Evolutionary conservation across 176 grass and related monocot genomes (phyloP), one percentile per base, ranked within the genome.

Genomic region (Panicum miliaceum): DNA sequence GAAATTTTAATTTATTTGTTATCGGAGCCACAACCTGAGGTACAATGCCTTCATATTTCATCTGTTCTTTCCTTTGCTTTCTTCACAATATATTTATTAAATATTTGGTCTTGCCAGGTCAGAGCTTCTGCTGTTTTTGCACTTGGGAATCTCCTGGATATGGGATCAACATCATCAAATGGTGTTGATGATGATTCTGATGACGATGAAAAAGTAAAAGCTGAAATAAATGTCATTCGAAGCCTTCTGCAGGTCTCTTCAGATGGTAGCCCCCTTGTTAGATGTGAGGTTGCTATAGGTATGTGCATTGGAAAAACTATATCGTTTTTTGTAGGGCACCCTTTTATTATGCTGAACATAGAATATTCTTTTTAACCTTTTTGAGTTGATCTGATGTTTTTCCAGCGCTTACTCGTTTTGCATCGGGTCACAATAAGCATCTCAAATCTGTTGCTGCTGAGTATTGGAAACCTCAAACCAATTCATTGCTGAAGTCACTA

Each of bases 111-210:
- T 87, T 90, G 52, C 71, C 87, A 99, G 96, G 96, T 99, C 38
- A 96, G 96, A 94, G 93, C 93, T 82, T 88, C 96, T 81, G 96
- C 93, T 82, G 93, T 83, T 90, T 99, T 92, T 92, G 91, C 96
- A 58, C 91, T 99, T 81, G 96, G 96, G 34, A 99, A 89, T 54
- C 85, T 99, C 37, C 68, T 99, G 71, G 93, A 96, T 90, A 84
- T 88, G 72, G 92, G 86, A 80, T 92, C 80, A 58, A 60, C 76
- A 59, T 85, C 95, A 77, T 60, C 74, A 86, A 91, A 84, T 83
- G 90, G 84, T 56, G 76, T 56, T 66, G 84, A 93, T 71, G 88
- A 96, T 0, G 89, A 99, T 81, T 88, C 87, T 86, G 93, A 94
- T 85, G 89, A 96, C 86, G 96, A 99, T 81, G 96, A 99, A 86